These are phyloP conservation scores for Yamadazyma endophytica DNA, from an alignment of 805 yeast genomes.

Conservation along the genomic window DNA sequence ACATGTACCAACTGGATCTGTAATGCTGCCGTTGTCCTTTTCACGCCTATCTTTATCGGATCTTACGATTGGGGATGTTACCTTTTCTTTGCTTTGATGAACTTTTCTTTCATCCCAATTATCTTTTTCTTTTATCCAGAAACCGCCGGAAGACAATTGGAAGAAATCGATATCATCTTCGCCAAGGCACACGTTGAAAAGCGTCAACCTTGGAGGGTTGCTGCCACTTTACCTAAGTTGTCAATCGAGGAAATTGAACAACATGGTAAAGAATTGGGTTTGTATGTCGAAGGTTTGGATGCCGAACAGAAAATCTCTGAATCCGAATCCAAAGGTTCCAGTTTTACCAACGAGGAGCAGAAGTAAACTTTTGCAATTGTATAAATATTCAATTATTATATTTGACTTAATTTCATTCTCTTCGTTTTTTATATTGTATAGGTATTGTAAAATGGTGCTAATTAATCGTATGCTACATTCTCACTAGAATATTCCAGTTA, in stretches of 20 bases:
- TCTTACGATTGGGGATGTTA: conserved; percentile 37
- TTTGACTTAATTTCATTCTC: too few species aligned
- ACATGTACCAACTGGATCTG: conserved; percentile 43
- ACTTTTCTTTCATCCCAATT: conserved; percentile 31
- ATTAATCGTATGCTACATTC: too few species aligned
- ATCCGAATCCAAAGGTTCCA: too few species aligned
- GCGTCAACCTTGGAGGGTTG: conserved; percentile 58
- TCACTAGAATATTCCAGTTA: too few species aligned
- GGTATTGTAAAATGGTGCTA: too few species aligned
- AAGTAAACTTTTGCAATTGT: too few species aligned
- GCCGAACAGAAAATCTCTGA: conserved; percentile 4
- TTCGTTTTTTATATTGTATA: too few species aligned
- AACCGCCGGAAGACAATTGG: conserved; percentile 41
- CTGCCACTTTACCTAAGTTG: conserved; percentile 56
- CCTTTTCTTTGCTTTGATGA: conserved; percentile 37
- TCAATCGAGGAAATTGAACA: conserved; percentile 51
- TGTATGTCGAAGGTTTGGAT: conserved; percentile 42
- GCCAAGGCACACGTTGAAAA: conserved; percentile 55
- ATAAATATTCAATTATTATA: too few species aligned
- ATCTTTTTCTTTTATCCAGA: conserved; percentile 43
- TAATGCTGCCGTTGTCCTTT: conserved; percentile 43
- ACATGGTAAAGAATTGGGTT: conserved; percentile 55
- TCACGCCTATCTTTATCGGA: conserved; percentile 39
- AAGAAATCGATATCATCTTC: conserved; percentile 51
- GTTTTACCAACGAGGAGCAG: too few species aligned